Evolutionary conservation across 2,329 filamentous ascomycete species (phyloP).

Genomic region (Ophiostoma sp.): DNA sequence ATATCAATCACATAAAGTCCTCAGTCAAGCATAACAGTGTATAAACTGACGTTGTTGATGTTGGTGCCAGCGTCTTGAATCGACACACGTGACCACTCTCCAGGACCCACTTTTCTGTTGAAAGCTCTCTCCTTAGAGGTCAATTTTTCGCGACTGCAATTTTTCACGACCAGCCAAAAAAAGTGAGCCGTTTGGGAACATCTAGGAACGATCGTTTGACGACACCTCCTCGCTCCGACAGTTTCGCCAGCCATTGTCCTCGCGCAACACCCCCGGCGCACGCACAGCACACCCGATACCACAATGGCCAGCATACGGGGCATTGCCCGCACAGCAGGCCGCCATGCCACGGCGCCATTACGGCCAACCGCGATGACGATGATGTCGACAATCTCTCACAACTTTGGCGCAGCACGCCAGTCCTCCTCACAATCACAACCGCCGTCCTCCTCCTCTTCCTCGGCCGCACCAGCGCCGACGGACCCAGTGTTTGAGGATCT

Average conservation of each 20-base stretch:
- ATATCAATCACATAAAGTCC: too few species aligned
- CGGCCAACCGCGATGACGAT: conserved; percentile 31
- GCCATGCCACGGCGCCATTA: conserved; percentile 29
- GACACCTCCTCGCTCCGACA: not conserved
- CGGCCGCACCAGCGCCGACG: conserved; percentile 17
- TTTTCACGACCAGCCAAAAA: conserved; percentile 17
- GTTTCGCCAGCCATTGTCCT: conserved; percentile 1
- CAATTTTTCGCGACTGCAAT: conserved; percentile 23
- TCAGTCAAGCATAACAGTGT: not conserved
- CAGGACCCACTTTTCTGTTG: not conserved
- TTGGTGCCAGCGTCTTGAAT: not conserved
- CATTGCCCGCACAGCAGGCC: conserved; percentile 38
- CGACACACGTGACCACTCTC: not conserved
- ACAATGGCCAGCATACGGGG: conserved; percentile 47
- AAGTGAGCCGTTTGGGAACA: conserved; percentile 6
- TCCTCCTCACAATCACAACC: conserved; percentile 8
- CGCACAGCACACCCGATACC: not conserved
- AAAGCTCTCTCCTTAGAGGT: not conserved
- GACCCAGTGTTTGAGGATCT: conserved; percentile 47
- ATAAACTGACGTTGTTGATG: not conserved
- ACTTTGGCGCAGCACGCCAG: not conserved
- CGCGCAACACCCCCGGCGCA: not conserved
- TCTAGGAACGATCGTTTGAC: conserved; percentile 16
- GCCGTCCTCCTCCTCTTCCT: not conserved
- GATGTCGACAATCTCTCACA: not conserved